These are phyloP conservation scores for Starmerella riodocensis DNA, from an alignment of 805 yeast genomes.

Conservation along the genomic window DNA sequence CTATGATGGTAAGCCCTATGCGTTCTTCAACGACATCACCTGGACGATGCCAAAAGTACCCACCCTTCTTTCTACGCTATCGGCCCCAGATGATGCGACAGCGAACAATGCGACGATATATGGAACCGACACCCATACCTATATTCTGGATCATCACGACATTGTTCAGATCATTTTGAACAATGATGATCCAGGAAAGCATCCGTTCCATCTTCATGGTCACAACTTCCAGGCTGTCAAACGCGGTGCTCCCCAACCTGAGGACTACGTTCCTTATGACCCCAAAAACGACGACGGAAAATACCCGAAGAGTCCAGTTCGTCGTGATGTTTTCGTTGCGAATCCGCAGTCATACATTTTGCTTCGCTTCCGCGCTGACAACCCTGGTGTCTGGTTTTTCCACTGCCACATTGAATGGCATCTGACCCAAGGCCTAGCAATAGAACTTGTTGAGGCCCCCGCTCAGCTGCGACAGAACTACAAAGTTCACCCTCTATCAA, in stretches of 20 bases:
- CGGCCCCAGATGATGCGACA: constrained; percentile 38
- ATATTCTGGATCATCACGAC: constrained; percentile 53
- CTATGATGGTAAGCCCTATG: constrained; percentile 79
- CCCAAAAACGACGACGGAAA: constrained; percentile 35
- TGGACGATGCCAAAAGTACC: constrained; percentile 78
- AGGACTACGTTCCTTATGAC: constrained; percentile 45
- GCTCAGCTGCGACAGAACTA: constrained; percentile 40
- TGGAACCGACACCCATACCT: constrained; percentile 69
- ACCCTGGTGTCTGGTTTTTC: constrained; percentile 98
- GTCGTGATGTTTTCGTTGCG: constrained; percentile 70
- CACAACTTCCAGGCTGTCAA: constrained; percentile 73
- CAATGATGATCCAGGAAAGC: constrained; percentile 81
- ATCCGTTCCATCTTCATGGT: constrained; percentile 97
- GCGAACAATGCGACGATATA: constrained; percentile 50
- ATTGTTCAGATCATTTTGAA: constrained; percentile 71
- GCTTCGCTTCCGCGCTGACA: constrained; percentile 75
- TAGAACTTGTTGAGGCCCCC: constrained; percentile 77
- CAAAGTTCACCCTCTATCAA: constrained; percentile 37
- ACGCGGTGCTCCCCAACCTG: constrained; percentile 44
- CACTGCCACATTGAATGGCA: constrained; percentile 99
- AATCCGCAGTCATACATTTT: constrained; percentile 77
- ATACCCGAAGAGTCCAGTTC: constrained; percentile 64
- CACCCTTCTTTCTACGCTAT: constrained; percentile 60
- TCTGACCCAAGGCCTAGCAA: constrained; percentile 82
- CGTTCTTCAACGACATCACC: constrained; percentile 85